Evolutionary conservation across 2,329 filamentous ascomycete species (phyloP), one percentile per base, ranked within the genome.

Genomic region (Fonsecaea monophora): DNA sequence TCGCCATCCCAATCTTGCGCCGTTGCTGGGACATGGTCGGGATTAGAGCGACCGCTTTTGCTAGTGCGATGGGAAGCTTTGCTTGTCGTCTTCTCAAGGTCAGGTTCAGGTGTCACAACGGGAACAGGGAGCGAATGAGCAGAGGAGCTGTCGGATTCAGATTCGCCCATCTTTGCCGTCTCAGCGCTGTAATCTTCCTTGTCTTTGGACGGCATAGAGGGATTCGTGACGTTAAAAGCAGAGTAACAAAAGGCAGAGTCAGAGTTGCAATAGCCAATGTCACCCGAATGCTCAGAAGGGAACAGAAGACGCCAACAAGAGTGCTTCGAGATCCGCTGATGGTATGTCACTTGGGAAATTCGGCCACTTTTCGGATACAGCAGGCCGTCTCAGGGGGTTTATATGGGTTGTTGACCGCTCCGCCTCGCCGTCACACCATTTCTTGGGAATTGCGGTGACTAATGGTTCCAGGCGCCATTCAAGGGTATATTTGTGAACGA

Each of bases 1-100:
- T 83, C 82, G 0, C 84, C 83, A 70, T 89, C 85, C 85, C 87
- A 90, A 64, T 82, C 83, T 38, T 70, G 67, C 9, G 66, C 70
- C n/a, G 68, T 69, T 15, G 66, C 66, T 32, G 56, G 57, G 10
- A 48, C 35, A 42, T 42, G 55, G 15, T 60, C 30, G 30, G 30
- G 30, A 32, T 32, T 50, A 2, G 67, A 60, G 34, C 62, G 42
- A 10, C 35, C 30, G 58, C 60, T 68, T 35, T 37, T 65, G n/a
- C 42, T 48, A 18, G 69, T 64, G 32, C 60, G 15, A 9, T 68
- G 56, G 3, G 62, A 64, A 7, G 35, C 35, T 50, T 45, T 64
- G 62, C 56, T 71, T 7, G 55, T 32, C 3, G 60, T 62, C 57
- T 71, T 71, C 40, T 71, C 69, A 37, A 71, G 62, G 34, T 69